Evolutionary conservation across 768 basidiomycete species (phyloP).

Genomic region (Trametes elegans): DNA sequence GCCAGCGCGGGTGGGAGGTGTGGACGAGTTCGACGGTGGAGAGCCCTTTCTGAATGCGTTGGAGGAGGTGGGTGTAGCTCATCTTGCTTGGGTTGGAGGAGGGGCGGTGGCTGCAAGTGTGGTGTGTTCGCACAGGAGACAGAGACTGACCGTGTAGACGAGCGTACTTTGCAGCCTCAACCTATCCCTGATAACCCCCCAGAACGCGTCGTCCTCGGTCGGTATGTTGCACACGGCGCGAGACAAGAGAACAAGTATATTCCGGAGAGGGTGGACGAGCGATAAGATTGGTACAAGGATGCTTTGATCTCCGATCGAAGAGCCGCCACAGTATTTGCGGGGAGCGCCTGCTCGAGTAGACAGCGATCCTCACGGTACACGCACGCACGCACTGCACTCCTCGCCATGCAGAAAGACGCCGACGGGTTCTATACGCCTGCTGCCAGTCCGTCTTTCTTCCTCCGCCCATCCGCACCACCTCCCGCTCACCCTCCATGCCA

Average conservation of each 20-base stretch:
- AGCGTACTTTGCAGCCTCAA: not conserved
- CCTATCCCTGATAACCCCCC: not conserved
- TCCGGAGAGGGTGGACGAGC: not conserved
- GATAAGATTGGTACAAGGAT: constrained; percentile 21
- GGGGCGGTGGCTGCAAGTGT: not conserved
- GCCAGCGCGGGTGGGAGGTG: constrained; percentile 63
- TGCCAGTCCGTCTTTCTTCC: constrained; percentile 7
- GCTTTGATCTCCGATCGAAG: constrained; percentile 20
- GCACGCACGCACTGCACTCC: constrained; percentile 17
- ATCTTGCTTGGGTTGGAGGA: constrained; percentile 1
- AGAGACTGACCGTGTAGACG: constrained; percentile 7
- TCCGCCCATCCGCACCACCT: not conserved
- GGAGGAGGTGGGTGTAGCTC: constrained; percentile 19
- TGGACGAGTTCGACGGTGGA: constrained; percentile 60
- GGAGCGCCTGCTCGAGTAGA: not conserved
- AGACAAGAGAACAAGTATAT: not conserved
- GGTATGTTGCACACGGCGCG: no score
- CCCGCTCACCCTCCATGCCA: not conserved
- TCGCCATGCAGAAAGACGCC: constrained; percentile 69
- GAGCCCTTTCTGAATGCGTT: constrained; percentile 43
- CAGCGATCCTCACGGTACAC: not conserved
- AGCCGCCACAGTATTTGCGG: not conserved
- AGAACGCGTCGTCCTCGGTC: not conserved
- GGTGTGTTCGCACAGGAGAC: not conserved
- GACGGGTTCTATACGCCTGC: constrained; percentile 75